Conservation (phyloP, 1,139 yeast genomes). For the Spathaspora jeffriesii region DNA sequence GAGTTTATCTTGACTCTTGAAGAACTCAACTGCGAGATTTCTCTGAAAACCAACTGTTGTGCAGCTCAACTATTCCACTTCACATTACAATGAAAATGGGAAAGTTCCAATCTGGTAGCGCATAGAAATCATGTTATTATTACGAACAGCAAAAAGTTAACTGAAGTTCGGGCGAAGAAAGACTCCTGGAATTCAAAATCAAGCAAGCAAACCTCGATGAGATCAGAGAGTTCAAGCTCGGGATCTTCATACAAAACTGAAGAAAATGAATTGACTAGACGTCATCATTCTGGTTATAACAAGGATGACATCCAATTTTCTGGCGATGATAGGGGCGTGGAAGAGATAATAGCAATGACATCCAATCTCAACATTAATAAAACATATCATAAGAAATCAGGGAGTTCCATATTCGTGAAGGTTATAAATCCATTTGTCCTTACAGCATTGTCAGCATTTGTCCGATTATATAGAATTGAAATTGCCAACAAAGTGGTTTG, state of each 20-base stretch:
- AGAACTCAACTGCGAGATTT: too few relatives aligned
- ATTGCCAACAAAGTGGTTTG: slow-evolving; percentile 72
- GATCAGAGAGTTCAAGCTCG: neutral
- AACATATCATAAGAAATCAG: slow-evolving; percentile 5
- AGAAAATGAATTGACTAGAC: neutral
- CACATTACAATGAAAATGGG: neutral
- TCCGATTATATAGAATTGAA: slow-evolving; percentile 71
- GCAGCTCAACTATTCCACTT: neutral
- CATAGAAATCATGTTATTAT: neutral
- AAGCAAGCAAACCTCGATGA: neutral
- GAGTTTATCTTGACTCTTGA: too few relatives aligned
- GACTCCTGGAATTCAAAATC: neutral
- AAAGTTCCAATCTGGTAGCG: neutral
- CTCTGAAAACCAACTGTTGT: too few relatives aligned
- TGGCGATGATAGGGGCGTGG: slow-evolving; percentile 20
- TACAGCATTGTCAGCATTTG: slow-evolving; percentile 62
- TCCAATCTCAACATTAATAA: slow-evolving; percentile 20
- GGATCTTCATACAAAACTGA: neutral
- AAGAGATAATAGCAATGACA: slow-evolving; percentile 27
- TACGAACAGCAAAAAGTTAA: neutral
- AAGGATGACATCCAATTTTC: neutral
- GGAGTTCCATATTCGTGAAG: slow-evolving; percentile 15
- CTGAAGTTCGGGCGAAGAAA: neutral
- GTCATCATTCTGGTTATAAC: neutral
- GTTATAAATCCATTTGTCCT: slow-evolving; percentile 34